A percentile compares a stretch with the other conserved stretches of the same genome.
Conservation (phyloP, 2,329 filamentous ascomycete genomes). For the Hymenoscyphus repandus region DNA sequence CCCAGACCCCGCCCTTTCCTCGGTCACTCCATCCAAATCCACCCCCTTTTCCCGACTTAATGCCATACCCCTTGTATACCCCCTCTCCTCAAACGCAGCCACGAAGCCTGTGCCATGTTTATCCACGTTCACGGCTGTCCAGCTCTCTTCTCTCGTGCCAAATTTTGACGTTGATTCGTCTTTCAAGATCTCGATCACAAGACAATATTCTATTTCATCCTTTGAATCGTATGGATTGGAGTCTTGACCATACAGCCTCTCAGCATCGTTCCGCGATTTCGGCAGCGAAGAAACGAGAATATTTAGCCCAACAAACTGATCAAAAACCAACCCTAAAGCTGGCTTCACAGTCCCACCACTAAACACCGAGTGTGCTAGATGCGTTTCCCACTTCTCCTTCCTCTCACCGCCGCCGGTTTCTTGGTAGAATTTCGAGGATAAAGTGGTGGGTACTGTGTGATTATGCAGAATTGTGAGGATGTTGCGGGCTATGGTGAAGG, state of each 20-base stretch:
- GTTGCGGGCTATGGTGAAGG: slow-evolving; percentile 38
- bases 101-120: slow-evolving; percentile 35
- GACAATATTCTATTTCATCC: slow-evolving; percentile 13
- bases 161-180: slow-evolving; percentile 27
- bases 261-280: slow-evolving; percentile 36
- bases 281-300: slow-evolving; percentile 45
- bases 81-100: slow-evolving; percentile 32
- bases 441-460: slow-evolving; percentile 39
- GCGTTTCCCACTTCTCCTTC: slow-evolving; percentile 1
- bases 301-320: slow-evolving; percentile 50
- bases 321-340: slow-evolving; percentile 45
- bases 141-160: slow-evolving; percentile 46
- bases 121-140: slow-evolving; percentile 43
- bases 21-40: neutral
- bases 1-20: slow-evolving; percentile 6
- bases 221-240: neutral
- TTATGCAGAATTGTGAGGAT: slow-evolving; percentile 53
- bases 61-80: neutral
- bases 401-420: neutral
- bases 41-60: slow-evolving; percentile 1
- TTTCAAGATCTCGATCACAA: slow-evolving; percentile 28
- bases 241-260: slow-evolving; percentile 26
- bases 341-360: slow-evolving; percentile 21
- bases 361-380: slow-evolving; percentile 17
- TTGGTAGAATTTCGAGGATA: slow-evolving; percentile 31